phyloP scores from a whole-genome alignment of 306 rosid genomes.

The Astragalus glycyphyllos region DNA sequence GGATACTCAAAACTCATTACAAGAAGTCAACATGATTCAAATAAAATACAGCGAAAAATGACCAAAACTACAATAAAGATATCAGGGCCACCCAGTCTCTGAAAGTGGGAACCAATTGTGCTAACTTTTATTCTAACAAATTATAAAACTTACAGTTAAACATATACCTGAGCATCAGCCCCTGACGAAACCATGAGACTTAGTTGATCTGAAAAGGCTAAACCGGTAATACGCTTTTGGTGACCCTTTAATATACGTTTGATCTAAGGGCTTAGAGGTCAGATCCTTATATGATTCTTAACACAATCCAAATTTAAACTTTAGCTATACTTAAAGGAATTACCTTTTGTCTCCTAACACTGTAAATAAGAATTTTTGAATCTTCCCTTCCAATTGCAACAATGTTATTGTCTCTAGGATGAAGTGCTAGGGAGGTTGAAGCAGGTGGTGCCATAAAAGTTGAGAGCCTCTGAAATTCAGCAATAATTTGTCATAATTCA shows the following conservation, averaged over 20 bases:
- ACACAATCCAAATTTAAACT: no score
- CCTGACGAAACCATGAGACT: conserved; percentile 81
- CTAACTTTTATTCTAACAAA: no score
- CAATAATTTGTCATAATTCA: conserved; percentile 19
- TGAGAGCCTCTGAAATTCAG: conserved; percentile 63
- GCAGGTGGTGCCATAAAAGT: conserved; percentile 81
- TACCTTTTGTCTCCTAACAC: conserved; percentile 82
- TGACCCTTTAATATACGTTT: conserved; percentile 71
- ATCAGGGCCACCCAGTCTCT: no score
- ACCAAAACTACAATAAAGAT: no score
- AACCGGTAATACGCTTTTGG: conserved; percentile 77
- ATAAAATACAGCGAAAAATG: no score
- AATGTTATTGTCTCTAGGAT: conserved; percentile 87
- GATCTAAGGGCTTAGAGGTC: conserved; percentile 48
- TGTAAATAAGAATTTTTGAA: conserved; percentile 81
- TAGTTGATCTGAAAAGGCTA: conserved; percentile 83
- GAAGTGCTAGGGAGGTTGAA: conserved; percentile 79
- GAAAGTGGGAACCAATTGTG: no score
- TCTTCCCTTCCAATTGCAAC: conserved; percentile 94
- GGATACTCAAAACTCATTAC: no score
- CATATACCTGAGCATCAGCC: conserved; percentile 90
- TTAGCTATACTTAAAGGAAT: conserved; percentile 1
- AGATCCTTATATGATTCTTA: background rate
- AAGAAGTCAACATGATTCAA: no score
- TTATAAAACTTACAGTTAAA: background rate